Base-by-base conservation (phyloP, 805 yeast genomes). In the Pichia eremophila region DNA sequence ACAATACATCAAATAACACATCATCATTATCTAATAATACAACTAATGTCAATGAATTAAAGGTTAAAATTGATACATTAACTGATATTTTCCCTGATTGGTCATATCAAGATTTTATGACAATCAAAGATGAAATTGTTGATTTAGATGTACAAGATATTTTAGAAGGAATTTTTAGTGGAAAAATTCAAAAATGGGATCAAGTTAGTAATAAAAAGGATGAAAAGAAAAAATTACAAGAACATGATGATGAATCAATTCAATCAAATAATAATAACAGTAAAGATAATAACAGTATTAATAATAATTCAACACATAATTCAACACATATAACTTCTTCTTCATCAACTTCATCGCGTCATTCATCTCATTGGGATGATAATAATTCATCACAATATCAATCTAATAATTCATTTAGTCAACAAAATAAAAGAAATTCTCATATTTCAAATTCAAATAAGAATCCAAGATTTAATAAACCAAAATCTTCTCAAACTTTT, bases 11-110 rank as follows among this genome's bases (percentile, higher is more conserved):
- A 14, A 32, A 32, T 32, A 32, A 14, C n/a, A 32, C 31, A 32
- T 7, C 15, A 32, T 32, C 9, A 15, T 15, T 4, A 34, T 15
- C 10, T 18, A 36, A 36, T 18, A 36, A 18, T 36, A 36, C 22
- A n/a, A 36, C 18, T 36, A 36, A 36, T 36, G 11, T 14, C 15
- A 58, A 45, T 50, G 65, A 59, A 44, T 52, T 68, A 44, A 69
- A 65, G 53, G 54, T 59, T 45, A 65, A 75, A 62, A 70, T 78
- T 50, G 67, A 67, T 46, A 78, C 85, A 36, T 76, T 91, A 57
- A 66, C 74, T 44, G 98, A 91, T 67, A 74, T 93, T 72, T 90
- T 93, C 70, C 95, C 97, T 40, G 96, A 86, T 62, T 93, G 99
- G 99, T 77, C 85, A 43, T 72, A 75, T 46, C 95, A 85, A 29